A percentile compares a stretch with the other conserved stretches of the same genome.
Evolutionary conservation across 371 early-diverging fungal genomes (phyloP).

Genomic region (Mortierella sp.): DNA sequence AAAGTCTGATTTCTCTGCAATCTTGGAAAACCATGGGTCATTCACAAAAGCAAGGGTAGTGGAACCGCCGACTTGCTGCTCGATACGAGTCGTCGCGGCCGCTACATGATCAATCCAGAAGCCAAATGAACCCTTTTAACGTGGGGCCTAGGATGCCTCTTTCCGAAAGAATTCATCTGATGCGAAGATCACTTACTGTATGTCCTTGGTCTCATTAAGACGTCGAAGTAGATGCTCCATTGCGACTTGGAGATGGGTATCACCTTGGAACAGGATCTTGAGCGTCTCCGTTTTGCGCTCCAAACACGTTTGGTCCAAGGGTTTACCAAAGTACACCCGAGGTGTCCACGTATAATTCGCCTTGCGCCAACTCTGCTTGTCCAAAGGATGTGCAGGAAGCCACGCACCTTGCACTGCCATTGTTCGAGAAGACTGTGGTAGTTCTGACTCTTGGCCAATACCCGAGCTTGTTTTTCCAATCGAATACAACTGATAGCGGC

Average conservation of each 20-base stretch:
- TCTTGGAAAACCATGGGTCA: conserved; percentile 24
- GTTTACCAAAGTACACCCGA: conserved; percentile 31
- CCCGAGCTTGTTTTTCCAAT: neutral
- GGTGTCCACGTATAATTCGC: conserved; percentile 49
- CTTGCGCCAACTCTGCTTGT: conserved; percentile 37
- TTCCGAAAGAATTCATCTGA: neutral
- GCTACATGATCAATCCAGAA: neutral
- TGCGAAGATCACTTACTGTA: conserved; percentile 12
- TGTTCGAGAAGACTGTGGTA: conserved; percentile 31
- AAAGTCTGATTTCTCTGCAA: conserved; percentile 12
- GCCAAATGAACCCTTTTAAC: too few relatives aligned
- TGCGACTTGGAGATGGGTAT: conserved; percentile 30
- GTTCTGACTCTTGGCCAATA: neutral
- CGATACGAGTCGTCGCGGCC: neutral
- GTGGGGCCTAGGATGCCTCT: too few relatives aligned
- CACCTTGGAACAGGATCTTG: conserved; percentile 39
- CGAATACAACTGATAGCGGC: conserved; percentile 2
- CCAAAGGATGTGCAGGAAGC: conserved; percentile 44
- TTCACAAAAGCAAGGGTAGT: conserved; percentile 22
- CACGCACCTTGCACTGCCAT: conserved; percentile 40
- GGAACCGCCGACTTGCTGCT: conserved; percentile 7
- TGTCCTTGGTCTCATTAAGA: conserved; percentile 18
- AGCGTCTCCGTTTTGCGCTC: neutral
- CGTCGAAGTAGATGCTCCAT: conserved; percentile 25
- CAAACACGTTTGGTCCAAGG: conserved; percentile 24